A percentile compares a stretch with the other conserved stretches of the same genome.
Conservation (phyloP, 2,329 filamentous ascomycete species). For the Periconia sp. region DNA sequence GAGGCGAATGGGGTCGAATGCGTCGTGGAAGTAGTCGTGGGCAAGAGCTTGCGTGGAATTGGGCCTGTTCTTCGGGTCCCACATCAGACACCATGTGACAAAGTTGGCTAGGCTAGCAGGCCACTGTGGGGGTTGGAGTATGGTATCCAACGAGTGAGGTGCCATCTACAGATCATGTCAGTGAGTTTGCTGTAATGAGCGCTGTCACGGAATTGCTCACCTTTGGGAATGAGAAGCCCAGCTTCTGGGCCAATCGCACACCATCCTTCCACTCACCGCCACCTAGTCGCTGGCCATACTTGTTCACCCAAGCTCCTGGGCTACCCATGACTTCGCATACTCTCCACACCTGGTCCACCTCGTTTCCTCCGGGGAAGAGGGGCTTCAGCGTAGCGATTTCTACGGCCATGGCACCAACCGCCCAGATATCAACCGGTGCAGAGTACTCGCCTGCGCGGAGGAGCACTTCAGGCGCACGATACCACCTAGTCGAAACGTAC, state of each 20-base stretch:
- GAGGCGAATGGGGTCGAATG: constrained; percentile 88
- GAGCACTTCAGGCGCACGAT: constrained; percentile 89
- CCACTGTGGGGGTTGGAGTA: constrained; percentile 90
- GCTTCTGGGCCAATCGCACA: constrained; percentile 87
- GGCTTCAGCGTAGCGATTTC: constrained; percentile 97
- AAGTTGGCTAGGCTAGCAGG: constrained; percentile 86
- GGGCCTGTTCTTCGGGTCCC: constrained; percentile 91
- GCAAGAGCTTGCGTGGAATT: constrained; percentile 93
- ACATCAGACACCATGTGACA: constrained; percentile 98
- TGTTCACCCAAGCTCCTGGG: constrained; percentile 97
- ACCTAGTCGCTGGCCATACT: constrained; percentile 82
- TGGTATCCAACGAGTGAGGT: constrained; percentile 93
- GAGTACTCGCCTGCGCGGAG: constrained; percentile 95
- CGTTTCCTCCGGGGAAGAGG: constrained; percentile 94
- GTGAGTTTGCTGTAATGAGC: constrained; percentile 1
- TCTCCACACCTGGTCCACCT: constrained; percentile 98
- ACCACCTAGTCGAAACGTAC: constrained; percentile 98
- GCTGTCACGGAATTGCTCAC: constrained; percentile 42
- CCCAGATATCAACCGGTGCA: constrained; percentile 98
- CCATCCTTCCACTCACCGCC: constrained; percentile 98
- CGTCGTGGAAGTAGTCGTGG: constrained; percentile 93
- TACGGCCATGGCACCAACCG: constrained; percentile 96
- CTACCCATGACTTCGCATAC: constrained; percentile 99
- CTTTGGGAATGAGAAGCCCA: constrained; percentile 97
- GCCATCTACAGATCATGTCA: constrained; percentile 74